Percentiles rank a stretch among this genome's conserved stretches.
phyloP scores from a whole-genome alignment of 192 early-diverging fungal genomes.

The Gigaspora rosea region DNA sequence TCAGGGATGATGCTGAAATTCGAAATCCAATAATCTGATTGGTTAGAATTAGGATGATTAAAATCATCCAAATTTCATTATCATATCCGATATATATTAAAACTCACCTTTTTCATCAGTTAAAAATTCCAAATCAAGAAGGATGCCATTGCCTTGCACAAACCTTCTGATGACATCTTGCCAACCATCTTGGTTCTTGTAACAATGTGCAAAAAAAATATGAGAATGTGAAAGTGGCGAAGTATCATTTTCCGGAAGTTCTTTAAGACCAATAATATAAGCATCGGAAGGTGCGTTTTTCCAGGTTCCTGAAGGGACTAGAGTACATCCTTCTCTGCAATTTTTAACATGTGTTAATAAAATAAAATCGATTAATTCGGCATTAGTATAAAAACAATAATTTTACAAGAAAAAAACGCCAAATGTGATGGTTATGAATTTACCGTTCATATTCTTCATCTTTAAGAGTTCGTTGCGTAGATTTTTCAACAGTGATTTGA shows the following conservation, averaged over 20 bases:
- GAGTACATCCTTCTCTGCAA: conserved; percentile 70
- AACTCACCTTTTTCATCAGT: conserved; percentile 64
- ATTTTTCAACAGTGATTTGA: conserved; percentile 88
- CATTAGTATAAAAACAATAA: neutral
- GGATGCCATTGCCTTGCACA: conserved; percentile 77
- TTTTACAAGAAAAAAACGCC: no score
- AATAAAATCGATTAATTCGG: neutral
- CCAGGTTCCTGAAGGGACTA: conserved; percentile 84
- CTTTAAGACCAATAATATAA: conserved; percentile 96
- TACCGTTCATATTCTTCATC: conserved; percentile 85
- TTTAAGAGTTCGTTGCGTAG: conserved; percentile 81
- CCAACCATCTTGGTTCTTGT: conserved; percentile 95
- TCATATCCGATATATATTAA: neutral
- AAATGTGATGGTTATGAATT: conserved; percentile 7
- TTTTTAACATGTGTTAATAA: neutral
- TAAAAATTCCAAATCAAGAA: conserved; percentile 96
- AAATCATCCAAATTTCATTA: no score
- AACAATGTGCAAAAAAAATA: conserved; percentile 99
- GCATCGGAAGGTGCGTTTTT: conserved; percentile 84
- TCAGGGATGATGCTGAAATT: neutral
- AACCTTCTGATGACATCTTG: conserved; percentile 85
- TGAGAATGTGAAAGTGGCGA: conserved; percentile 89
- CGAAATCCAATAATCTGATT: no score
- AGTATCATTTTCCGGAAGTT: conserved; percentile 91
- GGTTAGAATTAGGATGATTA: no score